Evolutionary conservation across 257 asterid species (phyloP), one percentile per base, ranked within the genome.

Genomic region (Jacaranda copaia): DNA sequence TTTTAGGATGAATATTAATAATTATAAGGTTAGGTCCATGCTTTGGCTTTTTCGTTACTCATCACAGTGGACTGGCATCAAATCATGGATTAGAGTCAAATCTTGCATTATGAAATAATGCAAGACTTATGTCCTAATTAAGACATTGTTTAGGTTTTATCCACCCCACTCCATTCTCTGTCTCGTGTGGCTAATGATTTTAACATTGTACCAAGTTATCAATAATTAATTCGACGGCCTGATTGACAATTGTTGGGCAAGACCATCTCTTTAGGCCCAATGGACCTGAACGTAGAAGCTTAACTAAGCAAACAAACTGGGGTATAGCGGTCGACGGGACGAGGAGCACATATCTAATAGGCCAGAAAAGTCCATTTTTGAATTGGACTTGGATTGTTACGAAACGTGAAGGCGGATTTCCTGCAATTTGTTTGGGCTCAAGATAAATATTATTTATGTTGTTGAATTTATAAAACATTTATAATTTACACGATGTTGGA

Each of bases 81-180:
- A 68, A 74, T 80, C 83, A 74, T 74, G 72, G 61, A 63, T 53
- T 62, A 46, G 39, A 73, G 72, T 73, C 83, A 59, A 57, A 57
- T 38, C 5, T 58, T 20, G 59, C 52, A 45, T 52, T 39, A 49
- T 25, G 52, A 51, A 15, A 60, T 20, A 51, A 35, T 15, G 19
- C 42, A 9, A 65, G 25, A 42, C 18, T 43, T 65, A 18, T 38
- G 43, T n/a, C n/a, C 35, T 42, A 40, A 4, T 40, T 4, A 11
- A 25, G 51, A 38, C 52, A 57, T 20, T 57, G 38, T 57, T 57
- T 57, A 19, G 14, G 7, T n/a, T 8, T 19, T n/a, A 15, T 19
- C 32, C 32, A 0, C 32, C 32, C 32, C 32, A 25, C 32, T 2
- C 32, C 32, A 25, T 2, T 2, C 32, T 1, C 32, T 25, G 5